Conservation (phyloP, 2,329 filamentous ascomycete species). For the Meredithiella fracta region DNA sequence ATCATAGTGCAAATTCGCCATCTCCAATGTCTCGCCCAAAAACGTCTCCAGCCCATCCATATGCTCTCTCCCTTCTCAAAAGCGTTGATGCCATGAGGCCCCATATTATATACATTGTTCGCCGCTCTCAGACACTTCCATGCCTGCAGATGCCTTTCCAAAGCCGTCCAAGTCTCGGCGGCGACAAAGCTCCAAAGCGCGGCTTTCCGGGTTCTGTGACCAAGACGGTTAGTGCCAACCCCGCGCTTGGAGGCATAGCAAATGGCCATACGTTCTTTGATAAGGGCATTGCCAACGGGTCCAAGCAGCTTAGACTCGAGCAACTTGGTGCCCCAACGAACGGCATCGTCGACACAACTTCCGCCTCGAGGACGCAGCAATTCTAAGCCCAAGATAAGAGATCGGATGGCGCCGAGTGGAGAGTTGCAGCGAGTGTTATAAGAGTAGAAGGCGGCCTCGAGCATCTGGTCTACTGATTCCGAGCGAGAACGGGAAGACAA, state of each 20-base stretch:
- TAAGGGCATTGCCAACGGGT: slow-evolving; percentile 58
- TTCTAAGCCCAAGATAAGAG: slow-evolving; percentile 60
- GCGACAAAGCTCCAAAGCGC: slow-evolving; percentile 78
- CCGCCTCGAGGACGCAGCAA: slow-evolving; percentile 67
- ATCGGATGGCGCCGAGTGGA: slow-evolving; percentile 65
- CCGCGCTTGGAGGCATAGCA: slow-evolving; percentile 66
- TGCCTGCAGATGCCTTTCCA: slow-evolving; percentile 62
- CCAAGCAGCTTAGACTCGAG: slow-evolving; percentile 66
- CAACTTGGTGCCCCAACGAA: slow-evolving; percentile 65
- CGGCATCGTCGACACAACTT: slow-evolving; percentile 68
- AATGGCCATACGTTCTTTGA: slow-evolving; percentile 71
- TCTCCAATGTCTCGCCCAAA: slow-evolving; percentile 7
- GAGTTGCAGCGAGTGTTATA: slow-evolving; percentile 73
- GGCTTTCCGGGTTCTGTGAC: slow-evolving; percentile 63
- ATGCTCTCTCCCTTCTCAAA: slow-evolving; percentile 9
- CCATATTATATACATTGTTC: slow-evolving; percentile 6
- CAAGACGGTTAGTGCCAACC: slow-evolving; percentile 48
- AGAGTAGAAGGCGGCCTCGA: slow-evolving; percentile 82
- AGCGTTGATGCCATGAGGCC: slow-evolving; percentile 4
- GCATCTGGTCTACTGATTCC: slow-evolving; percentile 70
- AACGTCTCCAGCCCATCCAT: slow-evolving; percentile 8
- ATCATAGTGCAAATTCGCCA: neutral
- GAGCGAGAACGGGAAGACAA: slow-evolving; percentile 59
- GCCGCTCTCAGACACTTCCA: slow-evolving; percentile 52
- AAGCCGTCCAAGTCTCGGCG: slow-evolving; percentile 66